Evolutionary conservation across 2,329 filamentous ascomycete genomes (phyloP).

Genomic region (Colletotrichum cereale): DNA sequence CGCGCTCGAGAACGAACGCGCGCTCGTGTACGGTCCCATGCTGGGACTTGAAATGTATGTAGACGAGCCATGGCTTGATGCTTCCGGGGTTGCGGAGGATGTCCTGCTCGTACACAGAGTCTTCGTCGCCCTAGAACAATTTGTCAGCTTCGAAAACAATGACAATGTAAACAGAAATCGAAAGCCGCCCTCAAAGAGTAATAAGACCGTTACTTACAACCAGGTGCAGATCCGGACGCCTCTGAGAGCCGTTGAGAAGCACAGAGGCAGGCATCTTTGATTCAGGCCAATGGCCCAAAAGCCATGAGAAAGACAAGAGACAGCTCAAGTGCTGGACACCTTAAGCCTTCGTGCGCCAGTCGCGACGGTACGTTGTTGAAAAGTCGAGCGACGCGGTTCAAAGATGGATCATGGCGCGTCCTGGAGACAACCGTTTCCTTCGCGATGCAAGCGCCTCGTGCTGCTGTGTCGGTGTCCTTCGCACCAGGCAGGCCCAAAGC

Average conservation of each 20-base stretch:
- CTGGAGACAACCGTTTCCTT: neutral
- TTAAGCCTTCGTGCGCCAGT: slow-evolving; percentile 6
- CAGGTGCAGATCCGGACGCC: slow-evolving; percentile 61
- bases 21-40: slow-evolving; percentile 90
- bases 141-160: slow-evolving; percentile 44
- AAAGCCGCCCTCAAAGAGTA: neutral
- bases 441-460: neutral
- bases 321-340: neutral
- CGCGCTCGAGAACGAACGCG: slow-evolving; percentile 88
- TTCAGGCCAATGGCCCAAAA: slow-evolving; percentile 18
- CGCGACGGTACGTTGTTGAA: neutral
- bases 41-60: slow-evolving; percentile 90
- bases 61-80: slow-evolving; percentile 94
- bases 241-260: slow-evolving; percentile 53
- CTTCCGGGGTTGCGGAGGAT: slow-evolving; percentile 86
- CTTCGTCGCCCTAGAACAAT: slow-evolving; percentile 77
- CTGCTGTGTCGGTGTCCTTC: neutral
- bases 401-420: slow-evolving; percentile 9
- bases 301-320: slow-evolving; percentile 16
- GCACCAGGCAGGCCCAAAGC: neutral
- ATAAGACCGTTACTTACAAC: slow-evolving; percentile 55
- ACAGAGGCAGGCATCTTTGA: slow-evolving; percentile 37
- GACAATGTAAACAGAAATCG: neutral
- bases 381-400: neutral
- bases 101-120: slow-evolving; percentile 97